Evolutionary conservation across 345 rosid genomes (phyloP).

Genomic region (Melaleuca alternifolia): DNA sequence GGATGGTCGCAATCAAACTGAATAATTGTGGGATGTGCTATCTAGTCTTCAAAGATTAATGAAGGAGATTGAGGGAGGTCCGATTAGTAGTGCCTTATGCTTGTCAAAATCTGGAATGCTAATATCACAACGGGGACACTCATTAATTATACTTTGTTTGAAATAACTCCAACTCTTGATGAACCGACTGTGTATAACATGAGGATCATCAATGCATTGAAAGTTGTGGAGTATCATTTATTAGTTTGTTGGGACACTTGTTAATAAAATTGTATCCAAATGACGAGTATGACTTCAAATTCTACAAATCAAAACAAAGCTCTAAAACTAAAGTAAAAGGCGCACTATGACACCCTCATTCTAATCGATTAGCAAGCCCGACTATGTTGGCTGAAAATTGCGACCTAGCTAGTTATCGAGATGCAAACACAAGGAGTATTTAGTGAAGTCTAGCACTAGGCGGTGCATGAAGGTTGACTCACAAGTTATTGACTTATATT

Average conservation of each 20-base stretch:
- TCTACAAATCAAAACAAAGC: neutral
- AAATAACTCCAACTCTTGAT: neutral
- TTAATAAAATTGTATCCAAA: neutral
- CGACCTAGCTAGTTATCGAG: neutral
- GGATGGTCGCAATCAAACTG: neutral
- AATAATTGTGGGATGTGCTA: neutral
- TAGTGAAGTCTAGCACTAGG: neutral
- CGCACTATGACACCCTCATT: neutral
- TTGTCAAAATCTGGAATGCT: neutral
- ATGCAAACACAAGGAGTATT: neutral
- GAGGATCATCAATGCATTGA: neutral
- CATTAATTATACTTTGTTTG: neutral
- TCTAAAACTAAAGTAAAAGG: neutral
- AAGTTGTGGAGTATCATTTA: neutral
- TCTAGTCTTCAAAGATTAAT: neutral
- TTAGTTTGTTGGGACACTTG: neutral
- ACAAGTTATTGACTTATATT: neutral
- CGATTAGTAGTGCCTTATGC: neutral
- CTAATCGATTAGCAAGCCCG: neutral
- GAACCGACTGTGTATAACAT: neutral
- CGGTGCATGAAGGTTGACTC: neutral
- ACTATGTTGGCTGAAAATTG: neutral
- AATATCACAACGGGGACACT: neutral
- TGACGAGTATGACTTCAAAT: neutral
- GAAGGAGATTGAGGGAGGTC: neutral